These are phyloP conservation scores for Hypoxylon crocopeplum DNA, from an alignment of 495 filamentous ascomycete species.

Conservation along the genomic window DNA sequence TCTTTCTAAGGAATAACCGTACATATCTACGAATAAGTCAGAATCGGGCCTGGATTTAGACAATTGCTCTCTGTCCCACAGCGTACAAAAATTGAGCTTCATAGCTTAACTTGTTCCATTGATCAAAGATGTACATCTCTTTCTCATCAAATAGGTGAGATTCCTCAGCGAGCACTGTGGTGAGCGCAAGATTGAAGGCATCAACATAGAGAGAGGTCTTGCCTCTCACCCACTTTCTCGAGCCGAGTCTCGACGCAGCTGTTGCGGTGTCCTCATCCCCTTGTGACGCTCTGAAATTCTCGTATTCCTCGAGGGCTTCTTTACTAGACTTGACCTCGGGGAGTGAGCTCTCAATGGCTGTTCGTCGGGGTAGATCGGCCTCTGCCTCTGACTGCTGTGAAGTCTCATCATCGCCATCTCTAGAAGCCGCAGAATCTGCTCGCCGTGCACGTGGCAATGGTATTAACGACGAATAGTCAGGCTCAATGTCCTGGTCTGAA, in stretches of 20 bases:
- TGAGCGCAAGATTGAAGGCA: conserved; percentile 91
- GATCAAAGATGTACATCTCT: conserved; percentile 77
- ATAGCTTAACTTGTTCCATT: conserved; percentile 78
- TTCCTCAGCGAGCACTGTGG: conserved; percentile 91
- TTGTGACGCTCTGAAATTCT: conserved; percentile 59
- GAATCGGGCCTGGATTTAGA: neutral
- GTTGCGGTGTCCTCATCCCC: conserved; percentile 49
- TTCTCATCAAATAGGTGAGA: conserved; percentile 83
- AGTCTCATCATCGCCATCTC: conserved; percentile 42
- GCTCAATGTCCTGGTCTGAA: conserved; percentile 30
- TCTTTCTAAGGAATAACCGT: conserved; percentile 91
- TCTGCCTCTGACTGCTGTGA: conserved; percentile 35
- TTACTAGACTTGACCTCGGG: conserved; percentile 70
- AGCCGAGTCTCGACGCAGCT: conserved; percentile 42
- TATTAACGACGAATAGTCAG: conserved; percentile 11
- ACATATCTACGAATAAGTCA: conserved; percentile 67
- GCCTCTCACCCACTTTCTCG: conserved; percentile 55
- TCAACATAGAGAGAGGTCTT: conserved; percentile 94
- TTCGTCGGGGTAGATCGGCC: conserved; percentile 52
- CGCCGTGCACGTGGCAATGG: conserved; percentile 9
- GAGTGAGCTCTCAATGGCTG: conserved; percentile 80
- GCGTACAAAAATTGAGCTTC: conserved; percentile 91
- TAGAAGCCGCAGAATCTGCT: conserved; percentile 41
- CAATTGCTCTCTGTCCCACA: neutral
- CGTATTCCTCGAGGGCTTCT: conserved; percentile 82